Evolutionary conservation across 495 filamentous ascomycete species (phyloP).

Genomic region (Hyaloscypha bicolor): DNA sequence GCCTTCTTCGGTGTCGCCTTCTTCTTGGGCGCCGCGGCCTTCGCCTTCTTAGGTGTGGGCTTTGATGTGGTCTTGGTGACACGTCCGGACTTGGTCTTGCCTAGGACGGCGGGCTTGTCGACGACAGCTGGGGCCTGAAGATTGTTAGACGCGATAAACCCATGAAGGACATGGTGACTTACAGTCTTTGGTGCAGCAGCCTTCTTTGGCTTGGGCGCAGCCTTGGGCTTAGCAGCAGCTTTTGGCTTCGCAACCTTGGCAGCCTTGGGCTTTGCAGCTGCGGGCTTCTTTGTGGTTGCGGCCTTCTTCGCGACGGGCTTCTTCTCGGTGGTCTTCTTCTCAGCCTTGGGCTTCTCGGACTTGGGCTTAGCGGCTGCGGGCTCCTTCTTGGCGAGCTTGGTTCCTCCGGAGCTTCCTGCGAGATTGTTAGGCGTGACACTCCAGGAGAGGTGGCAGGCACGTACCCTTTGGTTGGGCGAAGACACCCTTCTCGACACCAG

Average conservation of each 20-base stretch:
- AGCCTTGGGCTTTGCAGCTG: slow-evolving; percentile 51
- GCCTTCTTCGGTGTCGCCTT: slow-evolving; percentile 55
- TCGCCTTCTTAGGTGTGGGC: slow-evolving; percentile 52
- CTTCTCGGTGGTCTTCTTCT: slow-evolving; percentile 42
- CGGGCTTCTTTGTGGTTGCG: slow-evolving; percentile 35
- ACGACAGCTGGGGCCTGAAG: slow-evolving; percentile 54
- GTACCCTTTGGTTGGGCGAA: slow-evolving; percentile 96
- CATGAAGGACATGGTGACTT: background rate
- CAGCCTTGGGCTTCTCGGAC: slow-evolving; percentile 38
- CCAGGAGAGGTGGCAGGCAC: slow-evolving; percentile 38
- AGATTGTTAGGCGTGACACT: background rate
- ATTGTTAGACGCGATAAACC: slow-evolving; percentile 38
- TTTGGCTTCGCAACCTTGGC: slow-evolving; percentile 61
- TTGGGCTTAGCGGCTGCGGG: slow-evolving; percentile 47
- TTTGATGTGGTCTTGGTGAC: slow-evolving; percentile 71
- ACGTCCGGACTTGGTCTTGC: slow-evolving; percentile 81
- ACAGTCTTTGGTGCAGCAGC: slow-evolving; percentile 26
- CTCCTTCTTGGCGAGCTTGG: slow-evolving; percentile 94
- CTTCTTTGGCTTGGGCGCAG: slow-evolving; percentile 38
- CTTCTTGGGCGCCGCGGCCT: slow-evolving; percentile 36
- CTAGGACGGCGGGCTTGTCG: slow-evolving; percentile 64
- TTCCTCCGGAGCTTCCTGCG: slow-evolving; percentile 80
- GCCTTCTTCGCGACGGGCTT: slow-evolving; percentile 41
- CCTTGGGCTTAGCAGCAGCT: slow-evolving; percentile 63
- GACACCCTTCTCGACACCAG: slow-evolving; percentile 84